A percentile compares a stretch with the other conserved stretches of the same genome.
These are phyloP conservation scores for Salvia miltiorrhiza DNA, from an alignment of 257 asterid genomes.

Conservation along the genomic window DNA sequence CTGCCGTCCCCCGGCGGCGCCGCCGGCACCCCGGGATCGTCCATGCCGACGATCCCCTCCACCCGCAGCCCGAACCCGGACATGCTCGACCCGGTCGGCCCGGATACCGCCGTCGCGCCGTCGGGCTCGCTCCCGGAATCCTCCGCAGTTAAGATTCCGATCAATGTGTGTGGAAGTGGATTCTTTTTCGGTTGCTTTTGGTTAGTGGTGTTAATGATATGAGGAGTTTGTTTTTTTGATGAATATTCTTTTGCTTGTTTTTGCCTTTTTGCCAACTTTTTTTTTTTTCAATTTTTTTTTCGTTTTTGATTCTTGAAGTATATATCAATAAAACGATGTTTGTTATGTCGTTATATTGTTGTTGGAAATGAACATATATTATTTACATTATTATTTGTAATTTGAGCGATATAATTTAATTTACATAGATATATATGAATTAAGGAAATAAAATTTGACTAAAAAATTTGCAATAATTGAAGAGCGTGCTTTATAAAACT, in stretches of 20 bases:
- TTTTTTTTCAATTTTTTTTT: slow-evolving; percentile 5
- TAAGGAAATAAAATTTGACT: not conserved
- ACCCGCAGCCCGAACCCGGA: slow-evolving; percentile 56
- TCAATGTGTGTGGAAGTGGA: slow-evolving; percentile 14
- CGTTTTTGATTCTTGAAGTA: slow-evolving; percentile 13
- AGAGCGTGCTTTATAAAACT: not conserved
- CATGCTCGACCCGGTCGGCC: slow-evolving; percentile 28
- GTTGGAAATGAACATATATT: too few species aligned
- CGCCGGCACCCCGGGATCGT: slow-evolving; percentile 25
- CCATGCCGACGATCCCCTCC: slow-evolving; percentile 62
- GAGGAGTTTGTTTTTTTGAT: not conserved
- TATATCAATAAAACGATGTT: slow-evolving; percentile 2
- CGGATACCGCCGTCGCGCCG: slow-evolving; percentile 53
- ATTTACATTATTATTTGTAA: too few species aligned
- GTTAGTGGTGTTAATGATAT: slow-evolving; percentile 23
- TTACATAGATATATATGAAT: not conserved
- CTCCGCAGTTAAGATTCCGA: slow-evolving; percentile 26
- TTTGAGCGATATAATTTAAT: too few species aligned
- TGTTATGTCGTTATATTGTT: not conserved
- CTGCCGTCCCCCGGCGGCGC: slow-evolving; percentile 52
- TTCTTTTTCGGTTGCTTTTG: slow-evolving; percentile 14
- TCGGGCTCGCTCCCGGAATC: slow-evolving; percentile 37
- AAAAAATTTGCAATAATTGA: not conserved
- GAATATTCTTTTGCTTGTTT: slow-evolving; percentile 6
- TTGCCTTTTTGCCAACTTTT: slow-evolving; percentile 6